Evolutionary conservation across 2,329 filamentous ascomycete genomes (phyloP).

Genomic region (Macrophomina phaseolina): DNA sequence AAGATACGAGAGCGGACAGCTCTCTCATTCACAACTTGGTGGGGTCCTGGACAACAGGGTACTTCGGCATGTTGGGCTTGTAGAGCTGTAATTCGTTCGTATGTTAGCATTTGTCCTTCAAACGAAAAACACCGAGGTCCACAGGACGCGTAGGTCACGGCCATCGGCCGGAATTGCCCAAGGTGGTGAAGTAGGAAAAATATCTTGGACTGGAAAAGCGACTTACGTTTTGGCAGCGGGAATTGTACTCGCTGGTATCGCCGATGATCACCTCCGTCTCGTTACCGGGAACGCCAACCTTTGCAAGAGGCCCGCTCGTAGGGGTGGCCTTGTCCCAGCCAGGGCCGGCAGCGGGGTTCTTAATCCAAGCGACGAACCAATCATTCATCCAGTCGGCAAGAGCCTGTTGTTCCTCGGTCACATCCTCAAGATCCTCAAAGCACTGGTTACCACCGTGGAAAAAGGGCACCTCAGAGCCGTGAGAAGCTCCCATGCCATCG

Average conservation of each 20-base stretch:
- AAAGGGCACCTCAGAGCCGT: slow-evolving; percentile 53
- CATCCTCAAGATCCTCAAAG: slow-evolving; percentile 41
- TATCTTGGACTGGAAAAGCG: background rate
- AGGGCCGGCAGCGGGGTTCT: slow-evolving; percentile 50
- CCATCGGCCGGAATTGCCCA: slow-evolving; percentile 1
- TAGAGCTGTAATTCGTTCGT: slow-evolving; percentile 28
- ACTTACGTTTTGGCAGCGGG: slow-evolving; percentile 41
- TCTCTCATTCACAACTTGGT: slow-evolving; percentile 5
- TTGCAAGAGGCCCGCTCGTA: slow-evolving; percentile 38
- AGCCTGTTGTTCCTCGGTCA: slow-evolving; percentile 48
- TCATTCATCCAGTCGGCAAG: slow-evolving; percentile 50
- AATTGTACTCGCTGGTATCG: slow-evolving; percentile 42
- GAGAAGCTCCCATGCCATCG: slow-evolving; percentile 39
- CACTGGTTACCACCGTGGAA: slow-evolving; percentile 55
- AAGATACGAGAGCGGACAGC: background rate
- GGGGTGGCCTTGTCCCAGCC: slow-evolving; percentile 48
- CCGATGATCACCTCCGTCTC: slow-evolving; percentile 40
- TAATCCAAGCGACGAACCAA: slow-evolving; percentile 54
- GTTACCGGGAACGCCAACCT: slow-evolving; percentile 45
- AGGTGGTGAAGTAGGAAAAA: background rate
- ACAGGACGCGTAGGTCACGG: background rate
- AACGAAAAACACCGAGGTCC: background rate
- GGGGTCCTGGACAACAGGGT: slow-evolving; percentile 33
- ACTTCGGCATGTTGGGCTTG: slow-evolving; percentile 34
- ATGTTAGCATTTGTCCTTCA: background rate